These are phyloP conservation scores for Spirogloea muscicola DNA, from an alignment of 139 green algal species.

Conservation along the genomic window DNA sequence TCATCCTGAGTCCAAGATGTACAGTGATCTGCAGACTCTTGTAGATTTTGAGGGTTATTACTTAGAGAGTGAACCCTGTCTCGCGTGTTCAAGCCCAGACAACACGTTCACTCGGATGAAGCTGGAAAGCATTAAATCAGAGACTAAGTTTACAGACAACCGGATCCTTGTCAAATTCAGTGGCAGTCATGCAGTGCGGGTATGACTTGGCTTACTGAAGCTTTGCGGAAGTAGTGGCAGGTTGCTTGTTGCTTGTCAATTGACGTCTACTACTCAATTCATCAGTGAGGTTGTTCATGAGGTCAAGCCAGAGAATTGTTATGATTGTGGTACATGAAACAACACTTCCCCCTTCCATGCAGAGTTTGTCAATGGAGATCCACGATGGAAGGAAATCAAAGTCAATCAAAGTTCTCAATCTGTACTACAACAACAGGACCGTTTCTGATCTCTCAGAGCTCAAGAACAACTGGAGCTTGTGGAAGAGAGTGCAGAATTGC, in stretches of 20 bases:
- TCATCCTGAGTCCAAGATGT: slow-evolving; percentile 40
- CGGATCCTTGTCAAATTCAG: slow-evolving; percentile 48
- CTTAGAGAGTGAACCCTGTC: slow-evolving; percentile 48
- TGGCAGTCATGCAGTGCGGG: slow-evolving; percentile 35
- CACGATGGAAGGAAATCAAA: slow-evolving; percentile 35
- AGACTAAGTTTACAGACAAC: slow-evolving; percentile 53
- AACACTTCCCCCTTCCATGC: slow-evolving; percentile 17
- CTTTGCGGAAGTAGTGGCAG: not conserved
- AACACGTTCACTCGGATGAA: slow-evolving; percentile 29
- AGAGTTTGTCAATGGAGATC: slow-evolving; percentile 41
- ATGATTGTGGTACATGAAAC: not conserved
- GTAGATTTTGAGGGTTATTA: slow-evolving; percentile 52
- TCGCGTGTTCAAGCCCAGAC: slow-evolving; percentile 36
- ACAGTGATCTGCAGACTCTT: slow-evolving; percentile 38
- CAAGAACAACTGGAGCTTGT: slow-evolving; percentile 45
- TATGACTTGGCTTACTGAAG: no score
- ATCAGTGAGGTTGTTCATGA: not conserved
- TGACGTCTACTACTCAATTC: not conserved
- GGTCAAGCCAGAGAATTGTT: not conserved
- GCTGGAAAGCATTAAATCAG: slow-evolving; percentile 46
- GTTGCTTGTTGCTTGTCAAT: no score
- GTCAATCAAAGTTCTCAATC: slow-evolving; percentile 43
- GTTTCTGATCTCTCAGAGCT: slow-evolving; percentile 51
- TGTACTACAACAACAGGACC: slow-evolving; percentile 49
- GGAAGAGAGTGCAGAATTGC: slow-evolving; percentile 31